Evolutionary conservation across 2,329 filamentous ascomycete species (phyloP).

Genomic region (Aphanocladium album): DNA sequence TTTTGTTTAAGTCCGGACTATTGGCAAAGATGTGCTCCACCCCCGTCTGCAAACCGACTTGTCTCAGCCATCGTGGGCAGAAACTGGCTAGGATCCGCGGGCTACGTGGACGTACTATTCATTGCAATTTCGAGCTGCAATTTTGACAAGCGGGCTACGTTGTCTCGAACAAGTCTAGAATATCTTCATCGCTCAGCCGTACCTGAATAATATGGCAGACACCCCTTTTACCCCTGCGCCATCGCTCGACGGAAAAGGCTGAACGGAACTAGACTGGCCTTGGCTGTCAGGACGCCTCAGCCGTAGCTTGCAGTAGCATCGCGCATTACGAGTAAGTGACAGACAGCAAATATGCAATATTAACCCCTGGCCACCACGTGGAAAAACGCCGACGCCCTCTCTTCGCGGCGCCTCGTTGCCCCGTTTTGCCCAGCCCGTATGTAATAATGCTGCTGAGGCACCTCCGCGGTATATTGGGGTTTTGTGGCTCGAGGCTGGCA

Average conservation of each 20-base stretch:
- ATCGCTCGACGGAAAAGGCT: neutral
- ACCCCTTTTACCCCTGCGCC: constrained; percentile 2
- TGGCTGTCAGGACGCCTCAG: constrained; percentile 4
- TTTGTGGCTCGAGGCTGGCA: too few species aligned
- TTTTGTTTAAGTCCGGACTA: neutral
- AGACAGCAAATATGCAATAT: neutral
- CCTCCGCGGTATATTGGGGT: neutral
- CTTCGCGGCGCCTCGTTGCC: neutral
- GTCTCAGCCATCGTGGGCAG: neutral
- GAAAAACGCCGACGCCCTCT: neutral
- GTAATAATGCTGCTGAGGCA: neutral
- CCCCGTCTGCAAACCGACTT: neutral
- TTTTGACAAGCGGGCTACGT: neutral
- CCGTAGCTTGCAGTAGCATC: neutral
- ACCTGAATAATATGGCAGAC: neutral
- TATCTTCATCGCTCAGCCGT: neutral
- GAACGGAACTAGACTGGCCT: neutral
- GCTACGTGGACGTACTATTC: neutral
- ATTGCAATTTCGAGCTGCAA: neutral
- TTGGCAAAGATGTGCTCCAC: neutral
- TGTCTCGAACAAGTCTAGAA: neutral
- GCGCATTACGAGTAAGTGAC: neutral
- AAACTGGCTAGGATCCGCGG: neutral
- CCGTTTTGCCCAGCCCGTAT: neutral
- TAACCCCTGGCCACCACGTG: constrained; percentile 8